These are phyloP conservation scores for Talaromyces wortmannii DNA, from an alignment of 495 filamentous ascomycete genomes.

Conservation along the genomic window DNA sequence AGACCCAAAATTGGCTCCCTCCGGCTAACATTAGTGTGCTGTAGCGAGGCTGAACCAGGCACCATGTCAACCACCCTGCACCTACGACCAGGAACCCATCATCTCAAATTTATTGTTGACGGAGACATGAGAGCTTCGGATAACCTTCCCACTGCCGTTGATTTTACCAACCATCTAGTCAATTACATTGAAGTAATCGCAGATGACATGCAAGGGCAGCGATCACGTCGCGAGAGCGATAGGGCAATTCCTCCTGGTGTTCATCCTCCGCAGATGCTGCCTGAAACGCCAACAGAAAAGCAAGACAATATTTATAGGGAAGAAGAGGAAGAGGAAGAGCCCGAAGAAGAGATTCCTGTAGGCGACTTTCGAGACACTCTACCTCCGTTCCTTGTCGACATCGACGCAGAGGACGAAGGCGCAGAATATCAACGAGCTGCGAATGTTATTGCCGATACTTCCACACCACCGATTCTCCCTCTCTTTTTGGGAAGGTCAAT, in stretches of 20 bases:
- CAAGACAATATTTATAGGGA: conserved; percentile 31
- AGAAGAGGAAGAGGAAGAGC: conserved; percentile 35
- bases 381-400: conserved; percentile 77
- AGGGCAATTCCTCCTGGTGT: conserved; percentile 24
- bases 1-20: neutral
- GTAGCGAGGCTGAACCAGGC: conserved; percentile 34
- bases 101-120: conserved; percentile 93
- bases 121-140: conserved; percentile 84
- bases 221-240: conserved; percentile 27
- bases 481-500: conserved; percentile 93
- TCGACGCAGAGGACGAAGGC: conserved; percentile 76
- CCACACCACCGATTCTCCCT: conserved; percentile 78
- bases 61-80: conserved; percentile 68
- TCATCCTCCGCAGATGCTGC: conserved; percentile 39
- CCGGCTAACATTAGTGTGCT: neutral
- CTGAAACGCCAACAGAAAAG: conserved; percentile 26
- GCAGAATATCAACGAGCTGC: conserved; percentile 61
- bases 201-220: conserved; percentile 47
- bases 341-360: conserved; percentile 38
- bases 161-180: conserved; percentile 92
- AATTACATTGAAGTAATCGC: conserved; percentile 94
- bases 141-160: conserved; percentile 85
- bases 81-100: conserved; percentile 88
- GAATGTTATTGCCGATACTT: conserved; percentile 63
- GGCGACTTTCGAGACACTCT: conserved; percentile 53